Evolutionary conservation across 768 basidiomycete species (phyloP).

Genomic region (Tulasnella sp.): DNA sequence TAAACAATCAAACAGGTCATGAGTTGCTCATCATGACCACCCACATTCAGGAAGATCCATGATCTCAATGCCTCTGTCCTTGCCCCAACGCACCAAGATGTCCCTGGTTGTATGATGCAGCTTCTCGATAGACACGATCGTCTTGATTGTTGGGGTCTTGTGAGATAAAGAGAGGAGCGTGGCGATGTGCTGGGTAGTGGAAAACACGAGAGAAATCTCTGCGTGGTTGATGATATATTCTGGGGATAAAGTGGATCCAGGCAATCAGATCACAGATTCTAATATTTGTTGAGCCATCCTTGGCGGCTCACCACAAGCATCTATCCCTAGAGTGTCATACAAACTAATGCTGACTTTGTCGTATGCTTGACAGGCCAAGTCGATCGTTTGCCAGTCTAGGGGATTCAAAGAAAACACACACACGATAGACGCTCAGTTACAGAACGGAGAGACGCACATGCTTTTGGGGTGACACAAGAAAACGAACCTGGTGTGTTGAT

Average conservation of each 20-base stretch:
- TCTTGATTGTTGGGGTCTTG: slow-evolving; percentile 50
- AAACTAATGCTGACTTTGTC: slow-evolving; percentile 74
- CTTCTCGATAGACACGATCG: slow-evolving; percentile 66
- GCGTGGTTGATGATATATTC: slow-evolving; percentile 68
- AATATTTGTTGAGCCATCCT: too few species aligned
- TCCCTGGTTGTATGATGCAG: slow-evolving; percentile 40
- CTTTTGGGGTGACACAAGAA: too few species aligned
- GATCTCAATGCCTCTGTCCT: slow-evolving; percentile 48
- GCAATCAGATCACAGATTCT: too few species aligned
- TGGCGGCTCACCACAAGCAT: slow-evolving; percentile 78
- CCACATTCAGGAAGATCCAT: slow-evolving; percentile 56
- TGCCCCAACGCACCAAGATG: slow-evolving; percentile 60
- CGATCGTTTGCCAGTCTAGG: slow-evolving; percentile 88
- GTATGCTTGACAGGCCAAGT: slow-evolving; percentile 72
- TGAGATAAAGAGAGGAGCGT: slow-evolving; percentile 59
- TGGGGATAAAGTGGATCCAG: too few species aligned
- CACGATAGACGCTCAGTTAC: too few species aligned
- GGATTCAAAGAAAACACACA: too few species aligned
- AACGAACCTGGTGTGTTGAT: slow-evolving; percentile 67
- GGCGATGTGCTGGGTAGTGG: slow-evolving; percentile 62
- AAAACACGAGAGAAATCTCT: slow-evolving; percentile 68
- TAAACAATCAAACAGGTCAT: background rate
- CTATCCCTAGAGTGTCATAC: slow-evolving; percentile 89
- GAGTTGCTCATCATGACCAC: too few species aligned
- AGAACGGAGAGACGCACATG: too few species aligned